phyloP scores from a whole-genome alignment of 1,284 basidiomycete genomes.

The Mycena sp. region DNA sequence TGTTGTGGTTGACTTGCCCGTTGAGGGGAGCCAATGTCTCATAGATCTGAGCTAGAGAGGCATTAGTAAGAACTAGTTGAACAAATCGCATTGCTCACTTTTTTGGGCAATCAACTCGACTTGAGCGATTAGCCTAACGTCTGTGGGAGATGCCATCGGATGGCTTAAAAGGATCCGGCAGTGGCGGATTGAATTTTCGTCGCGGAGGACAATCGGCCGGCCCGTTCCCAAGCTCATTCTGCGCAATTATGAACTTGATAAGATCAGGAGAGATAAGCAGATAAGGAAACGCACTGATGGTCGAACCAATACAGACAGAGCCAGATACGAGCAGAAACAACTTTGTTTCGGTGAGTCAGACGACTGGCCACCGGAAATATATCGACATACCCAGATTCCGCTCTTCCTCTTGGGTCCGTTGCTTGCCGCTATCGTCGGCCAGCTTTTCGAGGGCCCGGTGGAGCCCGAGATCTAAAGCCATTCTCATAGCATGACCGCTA shows the following conservation, averaged over 20 bases:
- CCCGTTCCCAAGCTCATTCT: conserved; percentile 93
- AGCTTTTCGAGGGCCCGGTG: conserved; percentile 92
- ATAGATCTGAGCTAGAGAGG: conserved; percentile 80
- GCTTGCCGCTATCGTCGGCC: conserved; percentile 76
- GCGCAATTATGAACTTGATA: conserved; percentile 28
- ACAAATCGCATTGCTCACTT: conserved; percentile 57
- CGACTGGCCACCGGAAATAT: conserved; percentile 1
- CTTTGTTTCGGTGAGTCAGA: conserved; percentile 51
- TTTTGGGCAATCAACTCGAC: conserved; percentile 94
- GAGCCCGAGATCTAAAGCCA: conserved; percentile 92
- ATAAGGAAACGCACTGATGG: conserved; percentile 71
- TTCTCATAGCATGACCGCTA: conserved; percentile 91
- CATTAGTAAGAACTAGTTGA: conserved; percentile 1
- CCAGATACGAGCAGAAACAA: conserved; percentile 93
- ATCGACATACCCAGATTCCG: conserved; percentile 76
- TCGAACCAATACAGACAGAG: conserved; percentile 94
- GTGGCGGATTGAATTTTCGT: conserved; percentile 87
- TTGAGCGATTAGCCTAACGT: conserved; percentile 86
- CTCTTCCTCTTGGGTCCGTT: conserved; percentile 84
- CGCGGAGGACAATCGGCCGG: conserved; percentile 87
- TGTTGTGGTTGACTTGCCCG: conserved; percentile 86
- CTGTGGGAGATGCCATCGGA: conserved; percentile 88
- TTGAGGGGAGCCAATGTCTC: conserved; percentile 89
- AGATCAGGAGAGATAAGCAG: conserved; percentile 6
- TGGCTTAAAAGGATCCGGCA: conserved; percentile 85